Evolutionary conservation across 805 yeast species (phyloP).

Genomic region (Helenozyma rhizophorensis): DNA sequence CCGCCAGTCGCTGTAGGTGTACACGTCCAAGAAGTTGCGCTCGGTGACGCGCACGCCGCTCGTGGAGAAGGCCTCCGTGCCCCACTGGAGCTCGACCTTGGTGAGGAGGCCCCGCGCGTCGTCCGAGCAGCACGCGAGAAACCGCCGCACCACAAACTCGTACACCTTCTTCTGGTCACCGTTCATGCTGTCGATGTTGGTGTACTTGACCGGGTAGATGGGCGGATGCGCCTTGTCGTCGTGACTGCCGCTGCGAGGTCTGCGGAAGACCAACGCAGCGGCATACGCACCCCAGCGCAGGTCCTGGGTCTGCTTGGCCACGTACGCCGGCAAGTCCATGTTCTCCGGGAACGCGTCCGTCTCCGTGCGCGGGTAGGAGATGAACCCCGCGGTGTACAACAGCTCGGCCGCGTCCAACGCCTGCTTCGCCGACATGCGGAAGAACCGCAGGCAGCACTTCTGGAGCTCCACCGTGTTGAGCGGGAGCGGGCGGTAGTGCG

Average conservation of each 20-base stretch:
- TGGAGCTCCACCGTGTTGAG: constrained; percentile 92
- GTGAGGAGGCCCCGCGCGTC: constrained; percentile 82
- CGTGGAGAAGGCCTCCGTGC: constrained; percentile 64
- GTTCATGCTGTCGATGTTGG: constrained; percentile 23
- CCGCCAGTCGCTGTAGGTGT: constrained; percentile 76
- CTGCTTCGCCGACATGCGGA: constrained; percentile 75
- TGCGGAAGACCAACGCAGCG: constrained; percentile 34
- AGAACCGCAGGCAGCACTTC: constrained; percentile 70
- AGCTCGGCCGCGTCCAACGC: constrained; percentile 77
- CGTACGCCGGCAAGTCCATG: constrained; percentile 64
- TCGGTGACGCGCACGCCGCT: constrained; percentile 73
- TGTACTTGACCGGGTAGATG: constrained; percentile 76
- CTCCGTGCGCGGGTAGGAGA: constrained; percentile 97
- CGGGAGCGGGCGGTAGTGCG: constrained; percentile 82
- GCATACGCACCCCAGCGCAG: constrained; percentile 75
- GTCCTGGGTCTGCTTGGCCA: constrained; percentile 56
- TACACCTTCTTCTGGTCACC: constrained; percentile 66
- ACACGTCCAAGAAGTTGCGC: constrained; percentile 76
- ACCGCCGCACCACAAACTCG: constrained; percentile 80
- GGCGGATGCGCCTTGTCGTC: constrained; percentile 99
- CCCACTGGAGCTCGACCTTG: constrained; percentile 68
- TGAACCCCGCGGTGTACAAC: constrained; percentile 77
- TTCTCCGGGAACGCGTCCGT: constrained; percentile 79
- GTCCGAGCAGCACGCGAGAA: constrained; percentile 85
- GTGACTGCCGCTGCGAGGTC: constrained; percentile 76